A percentile compares a stretch with the other conserved stretches of the same genome.
phyloP scores from a whole-genome alignment of 2,329 filamentous ascomycete genomes.

The Lachnellula cervina region DNA sequence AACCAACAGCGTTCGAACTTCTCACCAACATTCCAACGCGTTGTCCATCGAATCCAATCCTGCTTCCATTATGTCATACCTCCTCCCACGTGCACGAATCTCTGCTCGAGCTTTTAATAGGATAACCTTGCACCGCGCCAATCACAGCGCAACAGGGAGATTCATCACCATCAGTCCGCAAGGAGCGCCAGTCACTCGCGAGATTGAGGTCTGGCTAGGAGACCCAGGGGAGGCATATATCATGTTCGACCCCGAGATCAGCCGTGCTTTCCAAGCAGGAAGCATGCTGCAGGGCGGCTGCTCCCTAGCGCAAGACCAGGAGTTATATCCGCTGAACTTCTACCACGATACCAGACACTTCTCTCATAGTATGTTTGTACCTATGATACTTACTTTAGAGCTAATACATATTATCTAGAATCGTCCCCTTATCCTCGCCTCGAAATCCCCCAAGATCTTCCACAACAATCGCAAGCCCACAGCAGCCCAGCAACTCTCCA shows the following conservation, averaged over 20 bases:
- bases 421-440: slow-evolving; percentile 4
- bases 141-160: slow-evolving; percentile 8
- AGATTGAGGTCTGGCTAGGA: slow-evolving; percentile 7
- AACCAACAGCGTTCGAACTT: too few species aligned
- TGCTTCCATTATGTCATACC: too few species aligned
- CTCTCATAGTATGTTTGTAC: slow-evolving; percentile 1
- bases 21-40: too few species aligned
- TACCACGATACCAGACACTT: slow-evolving; percentile 10
- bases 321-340: slow-evolving; percentile 7
- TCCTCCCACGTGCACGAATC: too few species aligned
- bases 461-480: slow-evolving; percentile 2
- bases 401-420: slow-evolving; percentile 1
- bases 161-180: slow-evolving; percentile 8
- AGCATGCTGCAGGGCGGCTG: slow-evolving; percentile 1
- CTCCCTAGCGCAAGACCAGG: slow-evolving; percentile 6
- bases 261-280: slow-evolving; percentile 4
- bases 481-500: slow-evolving; percentile 7
- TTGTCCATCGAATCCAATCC: too few species aligned
- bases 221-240: slow-evolving; percentile 4
- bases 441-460: slow-evolving; percentile 9
- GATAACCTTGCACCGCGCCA: too few species aligned
- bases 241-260: slow-evolving; percentile 6
- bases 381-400: background rate
- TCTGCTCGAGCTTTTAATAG: too few species aligned
- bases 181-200: slow-evolving; percentile 7